phyloP scores from a whole-genome alignment of 2,329 filamentous ascomycete genomes.

The Graphilbum sp. region DNA sequence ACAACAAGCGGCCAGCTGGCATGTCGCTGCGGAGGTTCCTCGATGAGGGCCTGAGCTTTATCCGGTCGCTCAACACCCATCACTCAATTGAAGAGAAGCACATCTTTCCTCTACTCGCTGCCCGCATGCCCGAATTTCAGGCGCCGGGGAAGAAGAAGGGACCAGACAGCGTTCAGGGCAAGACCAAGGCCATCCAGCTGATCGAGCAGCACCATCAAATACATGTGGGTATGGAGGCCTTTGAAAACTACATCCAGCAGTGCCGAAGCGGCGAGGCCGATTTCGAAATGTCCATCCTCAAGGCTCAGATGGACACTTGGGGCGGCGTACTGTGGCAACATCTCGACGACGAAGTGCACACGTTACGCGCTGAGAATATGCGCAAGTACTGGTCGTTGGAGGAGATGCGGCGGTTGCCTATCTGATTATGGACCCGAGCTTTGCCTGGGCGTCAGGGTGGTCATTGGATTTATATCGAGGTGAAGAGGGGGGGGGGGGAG shows the following conservation, averaged over 20 bases:
- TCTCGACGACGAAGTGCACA: constrained; percentile 67
- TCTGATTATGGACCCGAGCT: constrained; percentile 26
- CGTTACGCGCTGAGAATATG: constrained; percentile 77
- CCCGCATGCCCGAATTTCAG: constrained; percentile 63
- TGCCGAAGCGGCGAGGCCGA: constrained; percentile 48
- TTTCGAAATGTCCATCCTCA: constrained; percentile 41
- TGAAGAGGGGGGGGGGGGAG: no score
- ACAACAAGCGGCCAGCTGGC: constrained; percentile 38
- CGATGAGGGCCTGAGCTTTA: constrained; percentile 50
- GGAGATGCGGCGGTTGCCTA: constrained; percentile 43
- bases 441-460: no score
- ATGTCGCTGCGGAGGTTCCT: constrained; percentile 58
- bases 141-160: constrained; percentile 14
- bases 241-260: constrained; percentile 47
- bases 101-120: constrained; percentile 63
- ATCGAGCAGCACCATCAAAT: constrained; percentile 64
- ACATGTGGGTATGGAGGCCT: constrained; percentile 54
- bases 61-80: constrained; percentile 54
- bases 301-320: constrained; percentile 60
- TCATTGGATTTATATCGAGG: no score
- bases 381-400: constrained; percentile 61
- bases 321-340: constrained; percentile 66
- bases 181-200: constrained; percentile 37
- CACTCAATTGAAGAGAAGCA: constrained; percentile 71
- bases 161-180: neutral